Conservation (phyloP, 306 rosid species). For the Astragalus membranaceus region DNA sequence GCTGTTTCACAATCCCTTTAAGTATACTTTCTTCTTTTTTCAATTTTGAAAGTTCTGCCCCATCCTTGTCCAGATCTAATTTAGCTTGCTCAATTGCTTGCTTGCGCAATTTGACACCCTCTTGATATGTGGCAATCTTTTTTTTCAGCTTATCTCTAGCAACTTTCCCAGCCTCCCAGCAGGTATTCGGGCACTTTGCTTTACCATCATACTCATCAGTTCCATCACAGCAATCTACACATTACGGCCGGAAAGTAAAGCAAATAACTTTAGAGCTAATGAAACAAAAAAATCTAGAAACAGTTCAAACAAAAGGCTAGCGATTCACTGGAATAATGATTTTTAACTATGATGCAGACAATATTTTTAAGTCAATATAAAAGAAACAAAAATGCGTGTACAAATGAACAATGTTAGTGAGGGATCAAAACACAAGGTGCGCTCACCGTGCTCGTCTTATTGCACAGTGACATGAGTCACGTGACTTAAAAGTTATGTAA, state of each 20-base stretch:
- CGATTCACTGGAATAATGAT: background rate
- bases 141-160: constrained; percentile 69
- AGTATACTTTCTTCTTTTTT: constrained; percentile 67
- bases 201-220: constrained; percentile 77
- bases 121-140: constrained; percentile 72
- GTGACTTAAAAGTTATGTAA: background rate
- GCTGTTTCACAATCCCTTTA: constrained; percentile 74
- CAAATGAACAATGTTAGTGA: background rate
- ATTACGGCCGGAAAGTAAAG: constrained; percentile 17
- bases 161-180: constrained; percentile 98
- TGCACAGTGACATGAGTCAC: background rate
- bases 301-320: constrained; percentile 6
- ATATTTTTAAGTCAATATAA: background rate
- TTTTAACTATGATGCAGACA: background rate
- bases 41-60: constrained; percentile 60
- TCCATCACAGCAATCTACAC: constrained; percentile 96
- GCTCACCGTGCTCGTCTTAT: background rate
- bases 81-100: constrained; percentile 68
- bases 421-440: background rate
- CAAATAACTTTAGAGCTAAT: constrained; percentile 10
- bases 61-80: constrained; percentile 51
- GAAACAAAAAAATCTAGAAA: background rate
- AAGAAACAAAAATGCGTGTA: background rate
- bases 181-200: constrained; percentile 75
- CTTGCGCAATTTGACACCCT: constrained; percentile 60